Conservation (phyloP, 345 rosid genomes). For the Citrus medica region DNA sequence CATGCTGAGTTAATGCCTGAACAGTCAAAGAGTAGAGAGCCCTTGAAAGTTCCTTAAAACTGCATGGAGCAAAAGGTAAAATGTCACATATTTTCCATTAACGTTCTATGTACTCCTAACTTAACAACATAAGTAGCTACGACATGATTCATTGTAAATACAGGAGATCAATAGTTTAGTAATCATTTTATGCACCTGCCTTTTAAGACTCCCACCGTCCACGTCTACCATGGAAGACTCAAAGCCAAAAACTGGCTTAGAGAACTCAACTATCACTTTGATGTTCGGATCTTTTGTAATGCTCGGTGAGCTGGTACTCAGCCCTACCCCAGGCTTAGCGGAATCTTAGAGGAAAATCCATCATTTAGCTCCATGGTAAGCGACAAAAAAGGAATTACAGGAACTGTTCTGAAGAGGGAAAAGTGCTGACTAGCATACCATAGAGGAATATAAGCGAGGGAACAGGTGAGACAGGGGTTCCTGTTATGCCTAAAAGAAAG, state of each 20-base stretch:
- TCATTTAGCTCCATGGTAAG: constrained; percentile 13
- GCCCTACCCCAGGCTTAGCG: constrained; percentile 31
- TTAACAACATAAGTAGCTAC: constrained; percentile 1
- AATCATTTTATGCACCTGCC: constrained; percentile 47
- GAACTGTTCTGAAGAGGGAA: constrained; percentile 3
- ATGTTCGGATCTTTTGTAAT: constrained; percentile 32
- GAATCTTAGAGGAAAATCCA: constrained; percentile 28
- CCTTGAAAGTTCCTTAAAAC: constrained; percentile 43
- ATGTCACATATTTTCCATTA: not conserved
- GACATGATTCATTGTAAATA: not conserved
- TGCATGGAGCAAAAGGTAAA: constrained; percentile 20
- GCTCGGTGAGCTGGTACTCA: constrained; percentile 41
- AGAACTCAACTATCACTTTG: constrained; percentile 42
- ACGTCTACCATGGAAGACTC: constrained; percentile 39
- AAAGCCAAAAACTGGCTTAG: constrained; percentile 57
- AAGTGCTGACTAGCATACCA: constrained; percentile 24
- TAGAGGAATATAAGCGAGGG: constrained; percentile 38
- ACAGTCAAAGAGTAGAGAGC: constrained; percentile 46
- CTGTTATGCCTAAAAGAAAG: constrained; percentile 35
- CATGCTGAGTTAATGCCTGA: constrained; percentile 22
- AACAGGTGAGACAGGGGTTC: constrained; percentile 37
- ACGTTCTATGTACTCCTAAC: not conserved
- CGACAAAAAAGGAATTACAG: not conserved
- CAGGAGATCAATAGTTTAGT: constrained; percentile 2
- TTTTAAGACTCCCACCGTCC: constrained; percentile 46